phyloP scores from a whole-genome alignment of 2,329 filamentous ascomycete genomes.

The Didymella segeticola region DNA sequence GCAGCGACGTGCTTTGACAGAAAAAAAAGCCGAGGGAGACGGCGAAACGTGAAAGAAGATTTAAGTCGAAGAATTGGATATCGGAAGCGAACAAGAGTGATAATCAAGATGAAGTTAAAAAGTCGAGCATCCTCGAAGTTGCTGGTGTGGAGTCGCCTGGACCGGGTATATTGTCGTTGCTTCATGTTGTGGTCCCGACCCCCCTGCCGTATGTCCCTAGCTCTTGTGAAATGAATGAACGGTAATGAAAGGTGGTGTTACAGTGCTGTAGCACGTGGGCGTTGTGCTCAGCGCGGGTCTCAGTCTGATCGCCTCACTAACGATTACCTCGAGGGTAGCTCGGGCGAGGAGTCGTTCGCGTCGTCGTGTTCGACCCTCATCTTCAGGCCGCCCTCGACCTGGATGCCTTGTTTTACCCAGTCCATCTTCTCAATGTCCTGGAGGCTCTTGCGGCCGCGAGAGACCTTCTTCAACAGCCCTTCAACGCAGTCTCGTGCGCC shows the following conservation, averaged over 20 bases:
- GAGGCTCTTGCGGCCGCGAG: conserved; percentile 75
- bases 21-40: too few species aligned
- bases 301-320: conserved; percentile 31
- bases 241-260: conserved; percentile 11
- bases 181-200: conserved; percentile 18
- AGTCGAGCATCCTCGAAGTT: conserved; percentile 16
- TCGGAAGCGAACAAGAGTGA: conserved; percentile 4
- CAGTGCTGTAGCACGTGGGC: neutral
- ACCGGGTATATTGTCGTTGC: conserved; percentile 21
- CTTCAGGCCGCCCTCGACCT: conserved; percentile 66
- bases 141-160: conserved; percentile 9
- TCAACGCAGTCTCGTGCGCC: conserved; percentile 85
- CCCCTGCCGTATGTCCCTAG: conserved; percentile 14
- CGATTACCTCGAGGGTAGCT: conserved; percentile 34
- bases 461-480: conserved; percentile 80
- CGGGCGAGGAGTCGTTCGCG: conserved; percentile 18
- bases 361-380: conserved; percentile 59
- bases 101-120: neutral
- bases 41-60: neutral
- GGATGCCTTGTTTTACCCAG: conserved; percentile 80
- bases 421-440: conserved; percentile 73
- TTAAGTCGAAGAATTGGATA: conserved; percentile 9
- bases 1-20: neutral
- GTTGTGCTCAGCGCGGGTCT: neutral
- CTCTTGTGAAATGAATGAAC: conserved; percentile 14